Evolutionary conservation across 192 early-diverging fungal species (phyloP).

Genomic region (Entomortierella chlamydospora): DNA sequence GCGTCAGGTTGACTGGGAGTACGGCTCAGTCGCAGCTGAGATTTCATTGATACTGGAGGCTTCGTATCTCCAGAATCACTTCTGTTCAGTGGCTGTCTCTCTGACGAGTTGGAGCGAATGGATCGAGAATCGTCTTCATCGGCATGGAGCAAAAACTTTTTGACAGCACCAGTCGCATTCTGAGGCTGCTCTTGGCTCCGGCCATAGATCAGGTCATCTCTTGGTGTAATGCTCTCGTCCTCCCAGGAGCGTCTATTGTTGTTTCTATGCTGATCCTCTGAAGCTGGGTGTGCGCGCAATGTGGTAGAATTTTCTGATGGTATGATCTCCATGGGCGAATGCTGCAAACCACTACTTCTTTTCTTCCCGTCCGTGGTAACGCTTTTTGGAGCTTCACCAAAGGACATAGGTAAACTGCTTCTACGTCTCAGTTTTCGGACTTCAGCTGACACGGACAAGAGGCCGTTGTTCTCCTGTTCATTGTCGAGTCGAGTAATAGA

Average conservation of each 20-base stretch:
- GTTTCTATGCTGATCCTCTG: neutral
- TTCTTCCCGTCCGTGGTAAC: slow-evolving; percentile 2
- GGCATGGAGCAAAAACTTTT: slow-evolving; percentile 1
- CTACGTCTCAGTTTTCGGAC: slow-evolving; percentile 31
- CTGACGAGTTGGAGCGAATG: neutral
- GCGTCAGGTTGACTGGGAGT: slow-evolving; percentile 22
- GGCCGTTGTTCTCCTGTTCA: neutral
- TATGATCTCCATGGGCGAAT: neutral
- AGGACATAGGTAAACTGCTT: slow-evolving; percentile 38
- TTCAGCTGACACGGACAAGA: neutral
- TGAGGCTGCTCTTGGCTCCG: neutral
- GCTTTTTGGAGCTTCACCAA: slow-evolving; percentile 7
- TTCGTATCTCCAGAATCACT: slow-evolving; percentile 15
- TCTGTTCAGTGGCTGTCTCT: too few relatives aligned
- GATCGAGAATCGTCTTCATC: slow-evolving; percentile 14
- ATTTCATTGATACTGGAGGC: slow-evolving; percentile 28
- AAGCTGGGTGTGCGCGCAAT: neutral
- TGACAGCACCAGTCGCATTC: neutral
- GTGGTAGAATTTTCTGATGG: neutral
- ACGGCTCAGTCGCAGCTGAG: slow-evolving; percentile 25
- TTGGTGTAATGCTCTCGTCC: neutral
- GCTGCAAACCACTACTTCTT: slow-evolving; percentile 22
- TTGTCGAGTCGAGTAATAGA: neutral
- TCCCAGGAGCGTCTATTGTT: slow-evolving; percentile 10
- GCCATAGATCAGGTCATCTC: neutral